A percentile compares a stretch with the other conserved stretches of the same genome.
Evolutionary conservation across 352 stramenopile species (phyloP).

Genomic region (Globisporangium parvum): DNA sequence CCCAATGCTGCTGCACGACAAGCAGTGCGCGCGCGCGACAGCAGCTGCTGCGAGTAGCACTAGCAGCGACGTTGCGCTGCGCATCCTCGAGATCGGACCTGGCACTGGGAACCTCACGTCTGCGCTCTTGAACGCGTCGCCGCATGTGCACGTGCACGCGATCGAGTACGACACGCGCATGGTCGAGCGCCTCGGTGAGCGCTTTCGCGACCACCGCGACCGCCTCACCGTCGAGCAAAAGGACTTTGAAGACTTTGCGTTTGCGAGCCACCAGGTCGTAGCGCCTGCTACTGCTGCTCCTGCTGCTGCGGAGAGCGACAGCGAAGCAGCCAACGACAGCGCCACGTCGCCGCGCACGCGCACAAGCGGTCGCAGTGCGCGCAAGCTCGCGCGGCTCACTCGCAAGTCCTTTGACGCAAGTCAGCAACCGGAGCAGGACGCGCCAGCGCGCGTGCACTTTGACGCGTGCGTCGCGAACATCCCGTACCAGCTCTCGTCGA

Average conservation of each 20-base stretch:
- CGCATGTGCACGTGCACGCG: constrained; percentile 45
- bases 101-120: constrained; percentile 85
- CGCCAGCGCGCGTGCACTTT: constrained; percentile 20
- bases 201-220: constrained; percentile 31
- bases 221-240: constrained; percentile 30
- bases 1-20: constrained; percentile 18
- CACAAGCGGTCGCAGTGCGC: constrained; percentile 8
- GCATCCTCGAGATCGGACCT: constrained; percentile 81
- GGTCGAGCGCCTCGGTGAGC: constrained; percentile 57
- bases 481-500: constrained; percentile 82
- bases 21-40: constrained; percentile 11
- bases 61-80: constrained; percentile 13
- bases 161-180: constrained; percentile 79
- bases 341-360: constrained; percentile 8
- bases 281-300: not conserved
- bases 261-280: constrained; percentile 16
- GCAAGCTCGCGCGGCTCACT: constrained; percentile 7
- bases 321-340: not conserved
- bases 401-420: constrained; percentile 5
- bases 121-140: constrained; percentile 43
- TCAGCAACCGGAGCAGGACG: constrained; percentile 1
- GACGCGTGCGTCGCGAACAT: constrained; percentile 85
- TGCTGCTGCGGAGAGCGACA: not conserved
- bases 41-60: not conserved
- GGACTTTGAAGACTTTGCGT: constrained; percentile 41